Evolutionary conservation across 441 rosid species (phyloP).

Genomic region (Adansonia madagascariensis): DNA sequence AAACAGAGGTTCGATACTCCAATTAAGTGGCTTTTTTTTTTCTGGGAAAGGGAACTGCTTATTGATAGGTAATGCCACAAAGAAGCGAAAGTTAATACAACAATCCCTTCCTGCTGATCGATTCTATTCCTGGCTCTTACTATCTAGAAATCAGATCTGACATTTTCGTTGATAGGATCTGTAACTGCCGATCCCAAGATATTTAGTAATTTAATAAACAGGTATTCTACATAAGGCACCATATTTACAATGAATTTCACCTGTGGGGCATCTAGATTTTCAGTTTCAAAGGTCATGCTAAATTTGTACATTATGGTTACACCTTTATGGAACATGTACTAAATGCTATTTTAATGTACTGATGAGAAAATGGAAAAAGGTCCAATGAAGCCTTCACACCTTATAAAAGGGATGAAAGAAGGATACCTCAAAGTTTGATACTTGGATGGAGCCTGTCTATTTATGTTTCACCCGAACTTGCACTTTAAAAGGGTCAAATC

Average conservation of each 20-base stretch:
- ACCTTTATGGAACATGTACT: not conserved
- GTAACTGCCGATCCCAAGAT: not conserved
- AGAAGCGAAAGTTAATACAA: not conserved
- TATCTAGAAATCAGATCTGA: not conserved
- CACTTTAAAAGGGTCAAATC: not conserved
- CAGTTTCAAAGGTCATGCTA: not conserved
- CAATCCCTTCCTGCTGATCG: not conserved
- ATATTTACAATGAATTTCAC: not conserved
- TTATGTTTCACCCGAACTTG: constrained; percentile 26
- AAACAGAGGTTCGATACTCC: not conserved
- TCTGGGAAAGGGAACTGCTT: not conserved
- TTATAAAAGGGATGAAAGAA: not conserved
- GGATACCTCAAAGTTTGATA: not conserved
- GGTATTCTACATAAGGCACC: not conserved
- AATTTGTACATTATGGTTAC: not conserved
- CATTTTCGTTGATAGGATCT: not conserved
- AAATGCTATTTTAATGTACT: not conserved
- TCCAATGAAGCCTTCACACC: not conserved
- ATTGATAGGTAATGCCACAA: not conserved
- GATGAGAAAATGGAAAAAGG: not conserved
- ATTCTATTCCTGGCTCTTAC: constrained; percentile 10
- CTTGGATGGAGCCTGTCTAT: not conserved
- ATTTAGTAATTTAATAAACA: not conserved
- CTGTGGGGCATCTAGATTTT: constrained; percentile 8
- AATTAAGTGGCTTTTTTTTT: not conserved